phyloP scores from a whole-genome alignment of 345 rosid genomes.

The Conringia planisiliqua region DNA sequence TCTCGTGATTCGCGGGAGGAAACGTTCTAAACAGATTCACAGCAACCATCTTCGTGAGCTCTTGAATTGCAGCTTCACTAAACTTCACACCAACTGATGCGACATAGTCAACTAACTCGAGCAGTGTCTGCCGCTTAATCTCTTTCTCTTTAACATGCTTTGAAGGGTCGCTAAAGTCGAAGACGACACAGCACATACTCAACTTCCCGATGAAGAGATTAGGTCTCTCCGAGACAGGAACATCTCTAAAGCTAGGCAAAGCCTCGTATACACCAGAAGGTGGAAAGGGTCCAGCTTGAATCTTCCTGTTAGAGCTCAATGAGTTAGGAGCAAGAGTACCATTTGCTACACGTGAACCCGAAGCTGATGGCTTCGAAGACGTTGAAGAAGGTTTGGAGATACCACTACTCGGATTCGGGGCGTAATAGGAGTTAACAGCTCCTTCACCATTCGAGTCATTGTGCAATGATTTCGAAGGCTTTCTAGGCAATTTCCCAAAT shows the following conservation, averaged over 20 bases:
- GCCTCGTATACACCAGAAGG: constrained; percentile 52
- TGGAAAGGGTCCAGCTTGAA: constrained; percentile 36
- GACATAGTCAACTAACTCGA: constrained; percentile 74
- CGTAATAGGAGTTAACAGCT: constrained; percentile 41
- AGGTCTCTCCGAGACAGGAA: constrained; percentile 64
- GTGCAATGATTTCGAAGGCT: constrained; percentile 59
- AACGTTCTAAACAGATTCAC: constrained; percentile 64
- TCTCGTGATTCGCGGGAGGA: constrained; percentile 60
- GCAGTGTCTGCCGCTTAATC: constrained; percentile 64
- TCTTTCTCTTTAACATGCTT: constrained; percentile 76
- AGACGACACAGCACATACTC: constrained; percentile 58
- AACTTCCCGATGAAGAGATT: constrained; percentile 56
- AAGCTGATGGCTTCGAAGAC: constrained; percentile 36
- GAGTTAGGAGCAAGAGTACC: constrained; percentile 40
- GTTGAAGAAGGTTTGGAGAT: constrained; percentile 16
- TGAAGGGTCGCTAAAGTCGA: constrained; percentile 62
- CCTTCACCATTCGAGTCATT: constrained; percentile 49
- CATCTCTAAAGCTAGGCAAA: constrained; percentile 74
- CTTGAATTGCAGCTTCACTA: constrained; percentile 59
- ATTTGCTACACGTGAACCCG: constrained; percentile 45
- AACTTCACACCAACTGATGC: constrained; percentile 64
- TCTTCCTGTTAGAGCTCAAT: constrained; percentile 35
- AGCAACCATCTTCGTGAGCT: constrained; percentile 65
- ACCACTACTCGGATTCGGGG: constrained; percentile 36
- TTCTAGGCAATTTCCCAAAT: constrained; percentile 66